Percentiles rank a stretch among this genome's conserved stretches.
Conservation (phyloP, 148 eudicot species). For the Selenicereus undatus region DNA sequence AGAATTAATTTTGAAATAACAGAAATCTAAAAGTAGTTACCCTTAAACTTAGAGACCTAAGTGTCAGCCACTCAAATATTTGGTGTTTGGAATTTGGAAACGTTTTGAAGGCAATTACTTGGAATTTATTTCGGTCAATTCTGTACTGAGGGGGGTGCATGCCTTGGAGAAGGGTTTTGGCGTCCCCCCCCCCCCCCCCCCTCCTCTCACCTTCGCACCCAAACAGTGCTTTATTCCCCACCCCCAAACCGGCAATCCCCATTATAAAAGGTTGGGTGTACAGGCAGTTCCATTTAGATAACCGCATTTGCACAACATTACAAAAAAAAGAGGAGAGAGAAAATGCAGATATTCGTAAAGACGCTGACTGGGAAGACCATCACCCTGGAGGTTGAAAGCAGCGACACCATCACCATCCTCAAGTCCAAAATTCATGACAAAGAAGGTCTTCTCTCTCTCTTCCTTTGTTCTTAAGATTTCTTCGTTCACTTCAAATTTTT, state of each 20-base stretch:
- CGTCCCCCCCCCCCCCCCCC: no score
- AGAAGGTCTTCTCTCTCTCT: not conserved
- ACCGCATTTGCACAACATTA: not conserved
- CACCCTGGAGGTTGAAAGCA: not conserved
- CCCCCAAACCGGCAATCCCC: not conserved
- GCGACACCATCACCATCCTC: not conserved
- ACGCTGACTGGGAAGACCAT: not conserved
- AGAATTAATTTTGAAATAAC: no score
- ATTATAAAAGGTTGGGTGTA: not conserved
- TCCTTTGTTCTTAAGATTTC: not conserved
- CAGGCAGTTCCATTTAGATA: not conserved
- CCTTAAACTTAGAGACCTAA: no score
- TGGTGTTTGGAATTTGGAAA: no score
- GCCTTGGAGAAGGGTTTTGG: not conserved
- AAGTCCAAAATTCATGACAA: not conserved
- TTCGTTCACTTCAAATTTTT: not conserved
- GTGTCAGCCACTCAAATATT: no score
- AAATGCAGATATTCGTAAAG: slow-evolving; percentile 6
- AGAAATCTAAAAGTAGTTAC: no score
- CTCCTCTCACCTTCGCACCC: not conserved
- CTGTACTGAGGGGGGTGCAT: not conserved
- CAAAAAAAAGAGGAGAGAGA: not conserved
- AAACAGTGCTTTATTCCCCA: not conserved
- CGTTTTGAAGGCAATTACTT: no score
- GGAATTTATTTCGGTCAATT: no score